Evolutionary conservation across 108 stramenopile species (phyloP).

Genomic region (Skeletonema marinoi): DNA sequence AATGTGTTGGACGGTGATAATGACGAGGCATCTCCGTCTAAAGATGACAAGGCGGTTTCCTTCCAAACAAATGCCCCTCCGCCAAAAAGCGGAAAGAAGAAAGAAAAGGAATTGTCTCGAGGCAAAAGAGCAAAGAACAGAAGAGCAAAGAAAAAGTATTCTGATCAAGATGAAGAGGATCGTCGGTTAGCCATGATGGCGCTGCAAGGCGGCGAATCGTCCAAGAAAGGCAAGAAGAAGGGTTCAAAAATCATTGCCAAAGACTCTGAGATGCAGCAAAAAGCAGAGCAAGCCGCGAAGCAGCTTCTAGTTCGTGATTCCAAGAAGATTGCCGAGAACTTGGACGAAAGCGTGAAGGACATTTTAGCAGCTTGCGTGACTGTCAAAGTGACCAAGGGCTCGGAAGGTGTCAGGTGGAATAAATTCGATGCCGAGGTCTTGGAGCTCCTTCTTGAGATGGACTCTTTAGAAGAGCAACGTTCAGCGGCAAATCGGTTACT

Average conservation of each 20-base stretch:
- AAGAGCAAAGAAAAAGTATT: constrained; percentile 81
- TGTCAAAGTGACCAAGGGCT: constrained; percentile 42
- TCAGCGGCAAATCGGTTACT: constrained; percentile 72
- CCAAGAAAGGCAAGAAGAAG: constrained; percentile 56
- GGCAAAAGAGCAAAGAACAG: constrained; percentile 77
- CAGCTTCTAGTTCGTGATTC: constrained; percentile 74
- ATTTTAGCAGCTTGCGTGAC: constrained; percentile 69
- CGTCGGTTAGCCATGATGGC: constrained; percentile 89
- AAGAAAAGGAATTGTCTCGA: constrained; percentile 79
- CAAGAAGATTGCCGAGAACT: constrained; percentile 48
- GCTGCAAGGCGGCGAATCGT: constrained; percentile 83
- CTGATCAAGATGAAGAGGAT: constrained; percentile 98
- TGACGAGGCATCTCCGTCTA: not conserved
- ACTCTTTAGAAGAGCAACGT: constrained; percentile 53
- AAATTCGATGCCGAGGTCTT: constrained; percentile 87
- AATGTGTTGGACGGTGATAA: not conserved
- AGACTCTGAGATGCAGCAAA: constrained; percentile 56
- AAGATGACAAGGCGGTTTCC: constrained; percentile 10
- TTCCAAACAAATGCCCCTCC: constrained; percentile 10
- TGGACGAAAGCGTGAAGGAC: constrained; percentile 56
- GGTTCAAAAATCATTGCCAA: constrained; percentile 22
- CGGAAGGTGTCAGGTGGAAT: constrained; percentile 75
- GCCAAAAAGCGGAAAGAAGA: constrained; percentile 32
- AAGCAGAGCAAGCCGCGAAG: constrained; percentile 73
- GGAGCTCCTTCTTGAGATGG: constrained; percentile 68